Evolutionary conservation across 805 yeast genomes (phyloP).

Genomic region (Wickerhamomyces queroliae): DNA sequence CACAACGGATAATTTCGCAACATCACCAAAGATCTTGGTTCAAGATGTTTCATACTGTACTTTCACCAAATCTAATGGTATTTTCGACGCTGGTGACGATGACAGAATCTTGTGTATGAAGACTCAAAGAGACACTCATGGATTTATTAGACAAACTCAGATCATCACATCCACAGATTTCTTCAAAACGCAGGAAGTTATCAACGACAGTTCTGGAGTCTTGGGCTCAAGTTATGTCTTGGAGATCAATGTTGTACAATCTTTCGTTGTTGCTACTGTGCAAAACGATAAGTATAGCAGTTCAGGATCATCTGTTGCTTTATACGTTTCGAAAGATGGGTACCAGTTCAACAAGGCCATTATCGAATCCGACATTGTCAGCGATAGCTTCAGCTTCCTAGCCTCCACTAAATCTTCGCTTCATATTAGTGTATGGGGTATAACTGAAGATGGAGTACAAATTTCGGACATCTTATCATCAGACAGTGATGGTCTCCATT

Average conservation of each 20-base stretch:
- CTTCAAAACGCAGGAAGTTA: slow-evolving; percentile 29
- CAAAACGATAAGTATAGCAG: slow-evolving; percentile 15
- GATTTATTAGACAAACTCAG: slow-evolving; percentile 25
- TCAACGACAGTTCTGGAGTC: slow-evolving; percentile 25
- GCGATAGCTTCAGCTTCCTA: slow-evolving; percentile 22
- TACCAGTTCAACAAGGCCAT: slow-evolving; percentile 26
- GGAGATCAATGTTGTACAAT: slow-evolving; percentile 26
- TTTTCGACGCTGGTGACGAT: slow-evolving; percentile 21
- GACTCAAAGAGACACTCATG: slow-evolving; percentile 32
- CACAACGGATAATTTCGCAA: slow-evolving; percentile 41
- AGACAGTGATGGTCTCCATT: slow-evolving; percentile 49
- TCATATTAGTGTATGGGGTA: slow-evolving; percentile 29
- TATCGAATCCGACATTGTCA: slow-evolving; percentile 20
- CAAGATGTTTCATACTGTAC: slow-evolving; percentile 25
- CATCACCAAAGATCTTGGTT: slow-evolving; percentile 21
- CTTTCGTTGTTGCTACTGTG: slow-evolving; percentile 28
- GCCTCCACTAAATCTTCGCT: slow-evolving; percentile 35
- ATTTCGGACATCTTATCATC: slow-evolving; percentile 25
- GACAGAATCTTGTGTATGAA: slow-evolving; percentile 36
- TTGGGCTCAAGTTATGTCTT: slow-evolving; percentile 24
- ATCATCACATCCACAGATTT: slow-evolving; percentile 36
- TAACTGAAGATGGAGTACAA: slow-evolving; percentile 12
- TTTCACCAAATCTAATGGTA: slow-evolving; percentile 22
- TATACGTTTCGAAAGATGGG: slow-evolving; percentile 29
- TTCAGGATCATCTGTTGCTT: slow-evolving; percentile 16